Evolutionary conservation across 2,329 filamentous ascomycete genomes (phyloP).

Genomic region (Triangularia verruculosa): DNA sequence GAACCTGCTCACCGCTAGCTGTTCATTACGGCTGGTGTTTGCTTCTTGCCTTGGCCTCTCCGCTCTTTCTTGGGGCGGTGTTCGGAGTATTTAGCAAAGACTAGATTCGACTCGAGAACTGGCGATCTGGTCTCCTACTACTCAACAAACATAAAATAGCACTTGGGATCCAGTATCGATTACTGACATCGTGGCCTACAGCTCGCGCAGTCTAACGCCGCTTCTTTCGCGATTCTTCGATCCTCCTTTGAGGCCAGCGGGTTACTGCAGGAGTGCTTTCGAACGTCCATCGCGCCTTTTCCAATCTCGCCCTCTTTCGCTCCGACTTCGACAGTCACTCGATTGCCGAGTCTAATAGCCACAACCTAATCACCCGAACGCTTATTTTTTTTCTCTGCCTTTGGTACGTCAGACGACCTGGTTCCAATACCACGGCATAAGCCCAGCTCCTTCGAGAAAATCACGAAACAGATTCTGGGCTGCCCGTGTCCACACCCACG

Average conservation of each 20-base stretch:
- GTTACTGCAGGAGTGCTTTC: slow-evolving; percentile 34
- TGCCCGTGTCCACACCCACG: slow-evolving; percentile 32
- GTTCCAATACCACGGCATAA: slow-evolving; percentile 33
- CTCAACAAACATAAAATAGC: neutral
- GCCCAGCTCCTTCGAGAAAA: slow-evolving; percentile 30
- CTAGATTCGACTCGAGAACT: neutral
- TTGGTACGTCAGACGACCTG: slow-evolving; percentile 19
- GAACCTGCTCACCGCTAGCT: neutral
- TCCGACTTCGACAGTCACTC: slow-evolving; percentile 30
- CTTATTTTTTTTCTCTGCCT: slow-evolving; percentile 9
- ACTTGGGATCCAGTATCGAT: neutral
- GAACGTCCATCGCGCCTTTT: slow-evolving; percentile 27
- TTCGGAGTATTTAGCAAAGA: neutral
- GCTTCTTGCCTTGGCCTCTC: neutral
- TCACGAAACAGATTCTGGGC: slow-evolving; percentile 36
- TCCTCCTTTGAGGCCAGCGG: slow-evolving; percentile 35
- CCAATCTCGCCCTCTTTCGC: slow-evolving; percentile 18
- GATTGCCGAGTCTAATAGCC: slow-evolving; percentile 21
- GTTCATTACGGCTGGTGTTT: neutral
- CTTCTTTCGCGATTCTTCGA: slow-evolving; percentile 29
- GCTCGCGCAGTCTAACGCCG: slow-evolving; percentile 23
- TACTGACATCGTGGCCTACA: slow-evolving; percentile 9
- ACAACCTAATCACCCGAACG: slow-evolving; percentile 17
- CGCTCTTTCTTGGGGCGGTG: neutral
- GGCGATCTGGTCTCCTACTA: neutral